phyloP scores from a whole-genome alignment of 495 filamentous ascomycete genomes.

The Coniosporium apollinis region DNA sequence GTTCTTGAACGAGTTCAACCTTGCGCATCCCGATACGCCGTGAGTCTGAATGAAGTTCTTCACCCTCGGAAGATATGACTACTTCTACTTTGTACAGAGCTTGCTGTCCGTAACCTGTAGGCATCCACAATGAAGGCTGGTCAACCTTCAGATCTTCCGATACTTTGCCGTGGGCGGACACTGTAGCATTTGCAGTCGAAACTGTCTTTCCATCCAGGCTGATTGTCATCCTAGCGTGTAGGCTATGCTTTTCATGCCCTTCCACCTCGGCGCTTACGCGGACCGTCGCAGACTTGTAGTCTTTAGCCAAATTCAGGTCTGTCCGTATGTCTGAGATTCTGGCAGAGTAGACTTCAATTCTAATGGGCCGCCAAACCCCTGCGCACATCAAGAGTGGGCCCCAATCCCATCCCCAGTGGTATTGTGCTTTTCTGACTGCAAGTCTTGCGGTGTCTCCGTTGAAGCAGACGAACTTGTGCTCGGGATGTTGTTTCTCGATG shows the following conservation, averaged over 20 bases:
- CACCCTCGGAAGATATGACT: conserved; percentile 11
- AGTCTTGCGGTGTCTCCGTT: conserved; percentile 24
- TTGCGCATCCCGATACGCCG: conserved; percentile 20
- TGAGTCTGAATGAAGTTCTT: conserved; percentile 15
- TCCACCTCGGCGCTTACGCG: conserved; percentile 16
- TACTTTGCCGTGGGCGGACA: conserved; percentile 15
- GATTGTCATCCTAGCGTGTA: conserved; percentile 15
- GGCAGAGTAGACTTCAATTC: conserved; percentile 20
- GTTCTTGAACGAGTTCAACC: conserved; percentile 21
- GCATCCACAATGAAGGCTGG: conserved; percentile 21
- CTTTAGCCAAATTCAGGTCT: conserved; percentile 16
- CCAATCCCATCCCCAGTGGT: conserved; percentile 26
- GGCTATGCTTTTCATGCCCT: conserved; percentile 10
- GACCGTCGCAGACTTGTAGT: conserved; percentile 15
- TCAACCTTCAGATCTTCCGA: conserved; percentile 19
- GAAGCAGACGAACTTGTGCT: conserved; percentile 24
- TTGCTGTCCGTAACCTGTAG: conserved; percentile 23
- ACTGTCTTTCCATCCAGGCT: conserved; percentile 11
- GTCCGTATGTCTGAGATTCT: conserved; percentile 17
- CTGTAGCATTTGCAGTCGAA: conserved; percentile 12
- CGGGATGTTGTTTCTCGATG: conserved; percentile 21
- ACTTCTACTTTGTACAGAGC: conserved; percentile 19
- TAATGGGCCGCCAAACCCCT: conserved; percentile 22
- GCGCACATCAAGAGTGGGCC: conserved; percentile 22
- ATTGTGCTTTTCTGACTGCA: conserved; percentile 22